Evolutionary conservation across 2,329 filamentous ascomycete species (phyloP).

Genomic region (Kalmusia sp.): DNA sequence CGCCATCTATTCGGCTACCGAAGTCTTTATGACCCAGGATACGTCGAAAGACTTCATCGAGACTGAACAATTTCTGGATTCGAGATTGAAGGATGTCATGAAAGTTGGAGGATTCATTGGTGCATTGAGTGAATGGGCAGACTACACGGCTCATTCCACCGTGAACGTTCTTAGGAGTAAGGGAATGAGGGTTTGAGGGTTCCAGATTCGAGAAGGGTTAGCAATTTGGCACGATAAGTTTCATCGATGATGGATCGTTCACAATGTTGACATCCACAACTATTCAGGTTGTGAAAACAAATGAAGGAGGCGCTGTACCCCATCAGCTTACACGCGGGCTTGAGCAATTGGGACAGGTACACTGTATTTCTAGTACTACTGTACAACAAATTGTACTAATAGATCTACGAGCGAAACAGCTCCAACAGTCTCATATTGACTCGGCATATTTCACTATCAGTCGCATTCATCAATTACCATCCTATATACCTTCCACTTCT

Average conservation of each 20-base stretch:
- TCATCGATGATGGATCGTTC: slow-evolving; percentile 4
- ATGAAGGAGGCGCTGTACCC: not conserved
- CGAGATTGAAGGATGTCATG: slow-evolving; percentile 74
- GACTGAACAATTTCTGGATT: slow-evolving; percentile 80
- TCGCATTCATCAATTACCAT: not conserved
- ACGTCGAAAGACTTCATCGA: slow-evolving; percentile 73
- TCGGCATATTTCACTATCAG: not conserved
- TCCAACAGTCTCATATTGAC: not conserved
- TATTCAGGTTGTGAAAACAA: not conserved
- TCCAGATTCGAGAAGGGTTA: not conserved
- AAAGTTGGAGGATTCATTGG: slow-evolving; percentile 68
- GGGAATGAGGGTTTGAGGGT: slow-evolving; percentile 74
- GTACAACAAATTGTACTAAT: slow-evolving; percentile 3
- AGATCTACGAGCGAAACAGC: not conserved
- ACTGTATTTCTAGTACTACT: not conserved
- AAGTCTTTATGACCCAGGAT: slow-evolving; percentile 96
- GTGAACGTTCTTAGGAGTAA: slow-evolving; percentile 88
- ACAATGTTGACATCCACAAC: not conserved
- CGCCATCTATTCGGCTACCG: slow-evolving; percentile 73
- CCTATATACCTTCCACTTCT: not conserved
- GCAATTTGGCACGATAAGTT: not conserved
- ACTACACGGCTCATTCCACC: slow-evolving; percentile 78
- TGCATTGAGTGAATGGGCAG: slow-evolving; percentile 76
- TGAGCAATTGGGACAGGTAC: not conserved
- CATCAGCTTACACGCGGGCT: not conserved